Percentiles rank a stretch among this genome's conserved stretches.
These are phyloP conservation scores for Rhazya stricta DNA, from an alignment of 257 asterid species.

Conservation along the genomic window DNA sequence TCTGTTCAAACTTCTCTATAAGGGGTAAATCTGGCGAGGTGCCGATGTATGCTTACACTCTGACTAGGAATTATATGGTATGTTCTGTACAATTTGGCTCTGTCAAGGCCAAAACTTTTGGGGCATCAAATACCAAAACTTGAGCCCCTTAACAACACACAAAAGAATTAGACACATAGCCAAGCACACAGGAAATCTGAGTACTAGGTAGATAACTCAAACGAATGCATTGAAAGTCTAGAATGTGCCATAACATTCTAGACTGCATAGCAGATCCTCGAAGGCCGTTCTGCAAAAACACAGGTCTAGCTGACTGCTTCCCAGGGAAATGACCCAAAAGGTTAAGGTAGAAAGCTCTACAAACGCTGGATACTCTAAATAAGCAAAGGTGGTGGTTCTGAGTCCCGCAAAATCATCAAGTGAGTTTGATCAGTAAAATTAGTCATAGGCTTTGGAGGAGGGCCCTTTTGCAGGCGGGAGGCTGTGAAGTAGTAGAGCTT, in stretches of 20 bases:
- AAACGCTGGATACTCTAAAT: constrained; percentile 29
- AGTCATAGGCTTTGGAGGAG: constrained; percentile 91
- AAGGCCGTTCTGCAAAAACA: constrained; percentile 64
- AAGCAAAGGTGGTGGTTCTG: constrained; percentile 33
- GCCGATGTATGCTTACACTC: constrained; percentile 73
- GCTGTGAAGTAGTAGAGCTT: constrained; percentile 50
- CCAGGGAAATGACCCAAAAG: constrained; percentile 41
- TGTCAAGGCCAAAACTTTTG: constrained; percentile 45
- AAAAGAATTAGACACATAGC: constrained; percentile 57
- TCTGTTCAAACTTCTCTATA: constrained; percentile 39
- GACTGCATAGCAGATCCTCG: constrained; percentile 62
- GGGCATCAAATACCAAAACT: constrained; percentile 40
- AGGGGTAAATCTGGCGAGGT: constrained; percentile 66
- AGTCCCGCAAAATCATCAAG: constrained; percentile 24
- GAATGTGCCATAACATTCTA: constrained; percentile 72
- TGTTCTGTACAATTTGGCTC: constrained; percentile 76
- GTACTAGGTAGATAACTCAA: constrained; percentile 38
- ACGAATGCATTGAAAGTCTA: constrained; percentile 42
- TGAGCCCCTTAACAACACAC: constrained; percentile 52
- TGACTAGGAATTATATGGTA: constrained; percentile 47
- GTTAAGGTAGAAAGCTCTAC: constrained; percentile 32
- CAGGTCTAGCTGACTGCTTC: constrained; percentile 65
- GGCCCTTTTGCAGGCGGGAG: constrained; percentile 95
- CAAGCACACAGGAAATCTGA: constrained; percentile 37
- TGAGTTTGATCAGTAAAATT: constrained; percentile 23